Evolutionary conservation across 805 yeast genomes (phyloP), one percentile per base, ranked within the genome.

Genomic region (Kodamaea laetipori): DNA sequence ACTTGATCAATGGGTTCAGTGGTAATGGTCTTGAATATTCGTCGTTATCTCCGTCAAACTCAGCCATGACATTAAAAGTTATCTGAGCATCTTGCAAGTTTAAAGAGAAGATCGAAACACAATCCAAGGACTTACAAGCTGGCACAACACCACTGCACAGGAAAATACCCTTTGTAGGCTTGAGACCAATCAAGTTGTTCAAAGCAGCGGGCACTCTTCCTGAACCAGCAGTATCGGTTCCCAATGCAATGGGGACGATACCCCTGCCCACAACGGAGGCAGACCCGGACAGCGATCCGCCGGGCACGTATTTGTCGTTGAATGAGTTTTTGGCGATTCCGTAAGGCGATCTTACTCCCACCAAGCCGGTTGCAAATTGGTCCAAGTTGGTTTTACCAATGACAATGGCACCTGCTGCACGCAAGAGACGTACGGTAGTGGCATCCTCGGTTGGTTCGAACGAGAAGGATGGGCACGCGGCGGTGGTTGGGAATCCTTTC

Each of bases 151-250:
- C 99, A 3, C 73, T 63, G 45, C 95, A 81, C 6, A 96, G 86
- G 55, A 92, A 83, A 1, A 80, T 80, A 43, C 99, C 99, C 49
- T 81, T 81, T 1, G 97, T 83, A 28, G 99, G 98, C 66, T 92
- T 92, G 52, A 94, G 77, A 15, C 98, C 98, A 51, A 92, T 78
- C 54, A 90, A 68, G 65, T 94, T 94, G 75, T 92, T 92, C 52
- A 92, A 73, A 23, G 90, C 92, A 18, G 98, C 98, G 19, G 99
- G 99, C 24, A 92, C 99, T 58, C 99, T 80, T 32, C 97, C 97
- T 4, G 96, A 88, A 16, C 99, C 99, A 7, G 99, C 99, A 27
- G 99, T 92, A 61, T 92, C 99, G 4, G 98, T 94, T 27, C 97
- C 97, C 54, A 92, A 73, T 1, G 97, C 77, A 38, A 92, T 57